These are phyloP conservation scores for Wickerhamiella slavikovae DNA, from an alignment of 805 yeast species.

Conservation along the genomic window DNA sequence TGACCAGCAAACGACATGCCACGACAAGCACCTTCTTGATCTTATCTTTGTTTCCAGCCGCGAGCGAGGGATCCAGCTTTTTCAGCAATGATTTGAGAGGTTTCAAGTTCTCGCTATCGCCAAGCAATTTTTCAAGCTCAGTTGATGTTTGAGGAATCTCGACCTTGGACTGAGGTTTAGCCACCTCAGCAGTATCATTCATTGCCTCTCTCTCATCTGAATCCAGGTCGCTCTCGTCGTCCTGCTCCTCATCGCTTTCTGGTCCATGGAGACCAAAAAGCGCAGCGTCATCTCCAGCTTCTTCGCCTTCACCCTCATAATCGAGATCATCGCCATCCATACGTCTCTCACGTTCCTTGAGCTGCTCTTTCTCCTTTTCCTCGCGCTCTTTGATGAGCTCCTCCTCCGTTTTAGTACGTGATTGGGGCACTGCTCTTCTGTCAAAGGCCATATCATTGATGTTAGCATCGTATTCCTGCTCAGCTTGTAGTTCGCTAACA, in stretches of 20 bases:
- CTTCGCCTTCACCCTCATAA: conserved; percentile 11
- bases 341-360: conserved; percentile 18
- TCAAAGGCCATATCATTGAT: conserved; percentile 23
- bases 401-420: conserved; percentile 24
- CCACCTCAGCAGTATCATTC: conserved; percentile 1
- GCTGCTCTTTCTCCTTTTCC: conserved; percentile 15
- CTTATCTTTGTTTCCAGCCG: conserved; percentile 62
- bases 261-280: conserved; percentile 16
- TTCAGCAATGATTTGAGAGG: conserved; percentile 33
- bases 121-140: conserved; percentile 3
- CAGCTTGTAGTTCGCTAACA: conserved; percentile 5
- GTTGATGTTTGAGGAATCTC: conserved; percentile 3
- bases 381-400: conserved; percentile 20
- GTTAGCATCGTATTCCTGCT: conserved; percentile 17
- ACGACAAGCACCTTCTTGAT: conserved; percentile 42
- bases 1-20: conserved; percentile 32
- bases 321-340: conserved; percentile 22
- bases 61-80: conserved; percentile 53
- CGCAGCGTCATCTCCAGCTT: conserved; percentile 22
- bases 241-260: conserved; percentile 12
- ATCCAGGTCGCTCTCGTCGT: conserved; percentile 7
- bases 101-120: conserved; percentile 4
- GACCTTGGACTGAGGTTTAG: neutral
- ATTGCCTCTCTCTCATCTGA: conserved; percentile 30
- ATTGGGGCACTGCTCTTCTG: conserved; percentile 22